phyloP scores from a whole-genome alignment of 805 yeast genomes.

The Candida broadrunensis region DNA sequence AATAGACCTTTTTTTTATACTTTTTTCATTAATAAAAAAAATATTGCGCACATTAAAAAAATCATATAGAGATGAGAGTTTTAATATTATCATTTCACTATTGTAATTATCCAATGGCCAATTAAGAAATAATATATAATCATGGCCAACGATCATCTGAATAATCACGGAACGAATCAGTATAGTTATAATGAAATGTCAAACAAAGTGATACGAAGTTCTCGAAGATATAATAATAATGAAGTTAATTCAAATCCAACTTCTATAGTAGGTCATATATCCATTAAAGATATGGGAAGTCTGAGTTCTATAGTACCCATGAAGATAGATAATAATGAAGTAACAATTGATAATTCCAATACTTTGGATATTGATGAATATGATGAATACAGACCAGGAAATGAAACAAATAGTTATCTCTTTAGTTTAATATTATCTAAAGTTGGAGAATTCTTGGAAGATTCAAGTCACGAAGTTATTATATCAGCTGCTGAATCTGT shows the following conservation, averaged over 20 bases:
- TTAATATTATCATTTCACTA: too few relatives aligned
- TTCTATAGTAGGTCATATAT: constrained; percentile 67
- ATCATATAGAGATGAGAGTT: too few relatives aligned
- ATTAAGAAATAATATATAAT: too few relatives aligned
- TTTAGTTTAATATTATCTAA: constrained; percentile 51
- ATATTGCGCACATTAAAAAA: too few relatives aligned
- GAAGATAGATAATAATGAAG: background rate
- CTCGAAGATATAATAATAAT: constrained; percentile 39
- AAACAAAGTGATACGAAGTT: constrained; percentile 58
- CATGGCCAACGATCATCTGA: too few relatives aligned
- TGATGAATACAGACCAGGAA: constrained; percentile 34
- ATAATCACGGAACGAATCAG: too few relatives aligned
- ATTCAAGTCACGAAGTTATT: constrained; percentile 72
- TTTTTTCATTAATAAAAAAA: too few relatives aligned
- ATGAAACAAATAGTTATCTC: constrained; percentile 45
- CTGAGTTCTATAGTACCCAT: background rate
- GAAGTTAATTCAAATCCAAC: constrained; percentile 61
- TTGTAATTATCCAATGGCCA: too few relatives aligned
- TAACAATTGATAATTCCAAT: constrained; percentile 5
- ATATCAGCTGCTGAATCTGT: constrained; percentile 69
- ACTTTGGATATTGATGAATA: constrained; percentile 24
- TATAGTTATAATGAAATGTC: constrained; percentile 75
- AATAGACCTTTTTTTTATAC: too few relatives aligned
- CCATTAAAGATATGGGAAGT: constrained; percentile 66
- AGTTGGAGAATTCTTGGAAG: constrained; percentile 24